Percentiles rank a stretch among this genome's conserved stretches.
These are phyloP conservation scores for Cardiospermum halicacabum DNA, from an alignment of 345 rosid species.

Conservation along the genomic window DNA sequence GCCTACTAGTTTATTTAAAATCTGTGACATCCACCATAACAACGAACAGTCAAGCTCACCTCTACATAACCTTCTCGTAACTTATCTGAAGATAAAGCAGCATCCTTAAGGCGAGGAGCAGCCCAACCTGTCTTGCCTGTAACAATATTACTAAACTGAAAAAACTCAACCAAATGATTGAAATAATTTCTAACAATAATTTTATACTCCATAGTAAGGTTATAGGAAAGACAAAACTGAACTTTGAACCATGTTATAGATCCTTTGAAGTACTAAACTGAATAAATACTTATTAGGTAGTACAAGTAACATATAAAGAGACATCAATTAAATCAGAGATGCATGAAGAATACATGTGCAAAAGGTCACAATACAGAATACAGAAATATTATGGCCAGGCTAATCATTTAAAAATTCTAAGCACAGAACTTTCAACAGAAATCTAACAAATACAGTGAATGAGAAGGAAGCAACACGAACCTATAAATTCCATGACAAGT, in stretches of 20 bases:
- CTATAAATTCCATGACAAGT: constrained; percentile 98
- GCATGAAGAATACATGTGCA: not conserved
- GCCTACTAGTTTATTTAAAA: not conserved
- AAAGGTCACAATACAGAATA: not conserved
- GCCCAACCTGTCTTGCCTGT: constrained; percentile 92
- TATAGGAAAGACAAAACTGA: not conserved
- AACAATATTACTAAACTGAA: constrained; percentile 7
- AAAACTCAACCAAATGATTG: not conserved
- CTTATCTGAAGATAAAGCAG: constrained; percentile 73
- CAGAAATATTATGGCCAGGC: not conserved
- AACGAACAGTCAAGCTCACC: constrained; percentile 35
- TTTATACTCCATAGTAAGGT: not conserved
- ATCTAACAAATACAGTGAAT: not conserved
- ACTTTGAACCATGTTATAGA: not conserved
- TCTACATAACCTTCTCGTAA: constrained; percentile 87
- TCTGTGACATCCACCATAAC: not conserved
- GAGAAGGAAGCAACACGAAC: constrained; percentile 22
- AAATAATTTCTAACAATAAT: not conserved
- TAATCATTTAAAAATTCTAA: not conserved
- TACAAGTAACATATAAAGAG: not conserved
- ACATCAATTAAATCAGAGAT: not conserved
- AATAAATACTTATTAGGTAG: not conserved
- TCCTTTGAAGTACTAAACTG: not conserved
- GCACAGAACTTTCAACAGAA: constrained; percentile 5
- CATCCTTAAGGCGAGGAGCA: constrained; percentile 99